A percentile compares a stretch with the other conserved stretches of the same genome.
Evolutionary conservation across 106 monocot genomes (phyloP).

Genomic region (Xerophyta viscosa): DNA sequence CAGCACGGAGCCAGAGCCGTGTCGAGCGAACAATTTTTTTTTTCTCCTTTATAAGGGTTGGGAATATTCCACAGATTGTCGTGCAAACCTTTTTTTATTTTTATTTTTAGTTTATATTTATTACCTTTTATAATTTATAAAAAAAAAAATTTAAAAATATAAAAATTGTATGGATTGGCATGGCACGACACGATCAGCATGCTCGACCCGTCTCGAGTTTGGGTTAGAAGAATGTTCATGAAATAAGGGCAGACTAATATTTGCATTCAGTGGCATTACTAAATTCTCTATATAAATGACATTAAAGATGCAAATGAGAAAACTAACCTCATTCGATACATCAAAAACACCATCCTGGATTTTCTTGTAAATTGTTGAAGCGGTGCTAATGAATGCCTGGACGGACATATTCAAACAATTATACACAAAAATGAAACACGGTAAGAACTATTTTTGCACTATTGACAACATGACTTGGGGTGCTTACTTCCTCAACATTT

Average conservation of each 20-base stretch:
- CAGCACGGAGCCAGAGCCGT: too few relatives aligned
- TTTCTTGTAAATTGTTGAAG: constrained; percentile 71
- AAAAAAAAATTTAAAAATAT: too few relatives aligned
- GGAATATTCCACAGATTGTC: too few relatives aligned
- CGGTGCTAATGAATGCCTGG: constrained; percentile 66
- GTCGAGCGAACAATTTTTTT: too few relatives aligned
- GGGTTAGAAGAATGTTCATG: too few relatives aligned
- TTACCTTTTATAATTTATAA: too few relatives aligned
- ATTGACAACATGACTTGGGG: neutral
- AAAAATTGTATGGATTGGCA: too few relatives aligned
- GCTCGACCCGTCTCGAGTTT: too few relatives aligned
- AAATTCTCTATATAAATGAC: neutral
- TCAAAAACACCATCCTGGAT: constrained; percentile 83
- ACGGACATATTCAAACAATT: neutral
- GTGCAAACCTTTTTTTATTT: too few relatives aligned
- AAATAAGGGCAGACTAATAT: neutral
- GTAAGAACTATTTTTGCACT: neutral
- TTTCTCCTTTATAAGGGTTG: too few relatives aligned
- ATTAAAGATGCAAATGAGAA: neutral
- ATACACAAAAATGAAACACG: neutral
- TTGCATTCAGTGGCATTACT: neutral
- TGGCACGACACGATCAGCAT: too few relatives aligned
- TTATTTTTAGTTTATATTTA: too few relatives aligned
- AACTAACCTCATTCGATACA: constrained; percentile 59
- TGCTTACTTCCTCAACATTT: constrained; percentile 44